A percentile compares a stretch with the other conserved stretches of the same genome.
These are phyloP conservation scores for Uronychia setigera DNA, from an alignment of 73 alveolate species.

Conservation along the genomic window DNA sequence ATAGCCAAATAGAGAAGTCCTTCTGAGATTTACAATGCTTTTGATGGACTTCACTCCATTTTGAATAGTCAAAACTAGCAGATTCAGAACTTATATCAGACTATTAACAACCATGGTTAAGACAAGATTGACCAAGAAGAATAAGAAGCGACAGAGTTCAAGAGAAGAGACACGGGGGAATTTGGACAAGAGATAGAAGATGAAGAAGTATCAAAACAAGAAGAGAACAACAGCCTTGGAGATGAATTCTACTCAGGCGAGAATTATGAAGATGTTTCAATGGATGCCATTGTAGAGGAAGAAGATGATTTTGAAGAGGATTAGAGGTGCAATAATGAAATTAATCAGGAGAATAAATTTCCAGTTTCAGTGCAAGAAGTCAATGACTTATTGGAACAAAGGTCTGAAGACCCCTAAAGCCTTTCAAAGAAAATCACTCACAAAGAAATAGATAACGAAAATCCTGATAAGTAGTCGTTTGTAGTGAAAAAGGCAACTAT, in stretches of 20 bases:
- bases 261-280: no score
- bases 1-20: background rate
- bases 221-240: conserved; percentile 37
- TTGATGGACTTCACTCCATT: background rate
- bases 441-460: no score
- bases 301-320: conserved; percentile 23
- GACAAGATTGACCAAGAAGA: conserved; percentile 12
- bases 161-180: conserved; percentile 23
- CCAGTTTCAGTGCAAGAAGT: no score
- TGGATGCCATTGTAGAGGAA: conserved; percentile 28
- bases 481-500: no score
- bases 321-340: conserved; percentile 17
- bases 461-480: no score
- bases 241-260: conserved; percentile 36
- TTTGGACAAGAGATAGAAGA: conserved; percentile 23
- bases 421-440: no score
- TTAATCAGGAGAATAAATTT: background rate
- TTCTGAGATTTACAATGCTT: background rate
- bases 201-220: conserved; percentile 29
- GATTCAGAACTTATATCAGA: background rate
- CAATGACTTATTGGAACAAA: no score
- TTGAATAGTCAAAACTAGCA: background rate
- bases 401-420: no score
- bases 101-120: conserved; percentile 9
- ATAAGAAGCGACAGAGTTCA: background rate